Conservation (phyloP, 768 basidiomycete genomes). For the Zangia roseola region DNA sequence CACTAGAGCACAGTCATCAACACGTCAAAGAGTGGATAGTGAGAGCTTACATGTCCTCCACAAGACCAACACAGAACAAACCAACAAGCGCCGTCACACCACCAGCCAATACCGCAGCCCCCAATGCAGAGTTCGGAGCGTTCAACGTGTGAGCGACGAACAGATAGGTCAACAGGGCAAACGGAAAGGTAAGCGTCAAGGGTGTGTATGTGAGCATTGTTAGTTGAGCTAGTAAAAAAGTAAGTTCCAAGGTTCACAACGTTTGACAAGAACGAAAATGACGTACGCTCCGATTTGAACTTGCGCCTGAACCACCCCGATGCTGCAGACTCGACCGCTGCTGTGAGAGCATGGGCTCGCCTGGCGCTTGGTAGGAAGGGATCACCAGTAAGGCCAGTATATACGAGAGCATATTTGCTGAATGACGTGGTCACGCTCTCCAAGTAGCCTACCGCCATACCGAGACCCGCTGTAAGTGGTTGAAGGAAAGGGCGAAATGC, state of each 20-base stretch:
- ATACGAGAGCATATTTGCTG: constrained; percentile 67
- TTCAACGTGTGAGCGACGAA: constrained; percentile 82
- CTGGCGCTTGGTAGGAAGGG: constrained; percentile 60
- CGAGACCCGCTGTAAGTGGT: constrained; percentile 35
- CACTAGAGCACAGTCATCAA: constrained; percentile 33
- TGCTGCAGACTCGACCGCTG: constrained; percentile 48
- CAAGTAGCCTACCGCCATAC: constrained; percentile 43
- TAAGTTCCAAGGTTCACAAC: constrained; percentile 1
- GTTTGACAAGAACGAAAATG: not conserved
- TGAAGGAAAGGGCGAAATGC: constrained; percentile 42
- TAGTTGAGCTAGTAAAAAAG: constrained; percentile 48
- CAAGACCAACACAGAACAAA: constrained; percentile 77
- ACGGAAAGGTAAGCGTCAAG: constrained; percentile 76
- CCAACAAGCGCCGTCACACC: constrained; percentile 80
- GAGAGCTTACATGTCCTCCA: constrained; percentile 65
- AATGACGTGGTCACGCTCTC: constrained; percentile 49
- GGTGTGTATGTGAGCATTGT: constrained; percentile 72
- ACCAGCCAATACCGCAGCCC: constrained; percentile 74
- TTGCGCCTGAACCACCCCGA: constrained; percentile 42
- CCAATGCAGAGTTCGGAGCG: constrained; percentile 70
- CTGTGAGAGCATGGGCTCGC: constrained; percentile 55
- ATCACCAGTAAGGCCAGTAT: constrained; percentile 75
- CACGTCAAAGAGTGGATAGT: not conserved
- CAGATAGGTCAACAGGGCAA: constrained; percentile 79
- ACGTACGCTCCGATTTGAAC: constrained; percentile 61